These are phyloP conservation scores for Geranium rotundifolium DNA, from an alignment of 345 rosid genomes.

Conservation along the genomic window DNA sequence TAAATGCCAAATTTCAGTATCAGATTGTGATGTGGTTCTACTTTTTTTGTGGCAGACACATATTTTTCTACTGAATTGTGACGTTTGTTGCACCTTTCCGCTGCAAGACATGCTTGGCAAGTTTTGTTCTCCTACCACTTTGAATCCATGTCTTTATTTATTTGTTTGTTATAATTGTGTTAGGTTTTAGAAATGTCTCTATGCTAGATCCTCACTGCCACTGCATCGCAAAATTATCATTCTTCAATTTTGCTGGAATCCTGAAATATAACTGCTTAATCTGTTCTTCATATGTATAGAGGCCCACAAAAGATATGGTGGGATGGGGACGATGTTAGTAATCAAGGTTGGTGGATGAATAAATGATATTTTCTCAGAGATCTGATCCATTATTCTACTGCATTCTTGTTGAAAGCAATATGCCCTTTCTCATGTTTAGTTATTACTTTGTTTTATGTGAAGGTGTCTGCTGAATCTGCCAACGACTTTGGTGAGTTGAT, in stretches of 20 bases:
- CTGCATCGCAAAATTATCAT: background rate
- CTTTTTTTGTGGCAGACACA: conserved; percentile 44
- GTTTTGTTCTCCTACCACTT: conserved; percentile 1
- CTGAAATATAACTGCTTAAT: background rate
- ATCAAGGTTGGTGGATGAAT: conserved; percentile 42
- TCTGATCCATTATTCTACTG: background rate
- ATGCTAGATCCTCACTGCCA: background rate
- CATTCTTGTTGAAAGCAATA: conserved; percentile 2
- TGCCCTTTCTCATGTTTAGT: background rate
- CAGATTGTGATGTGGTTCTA: background rate
- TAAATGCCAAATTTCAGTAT: background rate
- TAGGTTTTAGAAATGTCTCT: no score
- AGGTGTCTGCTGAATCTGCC: conserved; percentile 92
- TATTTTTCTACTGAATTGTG: conserved; percentile 62
- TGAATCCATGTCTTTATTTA: background rate
- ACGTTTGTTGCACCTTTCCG: conserved; percentile 86
- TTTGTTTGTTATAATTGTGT: background rate
- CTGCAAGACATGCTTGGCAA: conserved; percentile 62
- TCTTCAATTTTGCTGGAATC: no score
- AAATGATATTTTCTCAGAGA: background rate
- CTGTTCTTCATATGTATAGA: conserved; percentile 23
- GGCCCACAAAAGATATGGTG: conserved; percentile 57
- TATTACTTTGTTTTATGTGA: background rate
- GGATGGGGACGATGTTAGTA: conserved; percentile 74
- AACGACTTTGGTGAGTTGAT: conserved; percentile 72